Percentiles rank a stretch among this genome's conserved stretches.
phyloP scores from a whole-genome alignment of 768 basidiomycete species.

The Suillus tomentosus region DNA sequence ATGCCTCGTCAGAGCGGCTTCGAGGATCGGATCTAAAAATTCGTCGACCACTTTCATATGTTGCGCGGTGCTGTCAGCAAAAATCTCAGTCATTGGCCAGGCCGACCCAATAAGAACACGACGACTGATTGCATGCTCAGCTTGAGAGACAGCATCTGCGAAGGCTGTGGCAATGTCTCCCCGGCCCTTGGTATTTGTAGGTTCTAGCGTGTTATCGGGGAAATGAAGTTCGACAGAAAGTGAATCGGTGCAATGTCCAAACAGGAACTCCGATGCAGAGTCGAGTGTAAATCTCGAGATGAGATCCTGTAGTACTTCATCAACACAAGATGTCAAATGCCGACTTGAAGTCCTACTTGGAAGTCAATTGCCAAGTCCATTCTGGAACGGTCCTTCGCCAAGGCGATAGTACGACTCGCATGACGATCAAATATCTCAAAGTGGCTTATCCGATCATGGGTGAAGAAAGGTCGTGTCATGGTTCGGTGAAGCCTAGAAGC shows the following conservation, averaged over 20 bases:
- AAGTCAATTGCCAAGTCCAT: constrained; percentile 48
- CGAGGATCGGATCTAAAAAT: constrained; percentile 41
- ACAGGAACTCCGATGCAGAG: constrained; percentile 55
- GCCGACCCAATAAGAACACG: constrained; percentile 32
- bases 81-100: constrained; percentile 45
- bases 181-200: constrained; percentile 9
- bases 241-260: constrained; percentile 44
- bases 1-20: constrained; percentile 35
- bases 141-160: constrained; percentile 34
- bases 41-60: constrained; percentile 42
- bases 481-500: constrained; percentile 54
- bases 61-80: constrained; percentile 29
- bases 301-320: constrained; percentile 36
- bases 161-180: constrained; percentile 26
- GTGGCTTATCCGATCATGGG: constrained; percentile 56
- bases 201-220: constrained; percentile 31
- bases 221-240: constrained; percentile 40
- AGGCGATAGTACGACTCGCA: constrained; percentile 45
- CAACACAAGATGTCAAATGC: background rate
- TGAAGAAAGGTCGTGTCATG: constrained; percentile 75
- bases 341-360: constrained; percentile 39
- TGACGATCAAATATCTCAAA: constrained; percentile 65
- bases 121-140: constrained; percentile 30
- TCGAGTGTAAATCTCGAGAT: constrained; percentile 52
- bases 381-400: constrained; percentile 44